Base-by-base conservation (phyloP, 2,329 filamentous ascomycete genomes). In the Alternaria brassicae region DNA sequence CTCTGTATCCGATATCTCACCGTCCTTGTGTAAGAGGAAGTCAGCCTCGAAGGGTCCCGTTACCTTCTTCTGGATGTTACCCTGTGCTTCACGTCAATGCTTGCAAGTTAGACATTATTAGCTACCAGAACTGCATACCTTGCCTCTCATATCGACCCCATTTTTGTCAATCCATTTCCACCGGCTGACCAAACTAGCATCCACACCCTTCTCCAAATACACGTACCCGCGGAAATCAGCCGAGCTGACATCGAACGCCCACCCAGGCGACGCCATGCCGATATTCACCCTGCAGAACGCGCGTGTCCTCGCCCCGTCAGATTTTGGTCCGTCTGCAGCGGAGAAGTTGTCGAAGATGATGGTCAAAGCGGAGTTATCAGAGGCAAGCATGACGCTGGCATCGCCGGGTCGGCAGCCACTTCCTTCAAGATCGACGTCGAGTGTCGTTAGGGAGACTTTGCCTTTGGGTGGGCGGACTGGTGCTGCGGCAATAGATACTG, bases 141-240 rank as follows among this genome's bases (percentile, higher is more conserved):
- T 73, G 28, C 70, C 69, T 30, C 66, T 62, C 47, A 72, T 39
- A 58, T 72, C 71, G 2, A 52, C 32, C 1, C 66, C 68, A 36
- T 54, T 66, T 6, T 23, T 61, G 58, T 72, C 66, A 23, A 71
- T 64, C 69, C 70, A 73, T 48, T 73, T 72, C 71, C 71, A 73
- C 17, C 70, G 41, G 52, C 65, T 71, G 10, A 72, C 69, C 23
- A 73, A 54, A 48, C 69, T 72, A 34, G 61, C 61, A 9, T 39
- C 17, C n/a, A 63, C 61, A 0, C 58, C 68, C 41, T 62, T 61
- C 15, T 59, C 62, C 5, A 72, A 21, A 17, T 64, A 65, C 17
- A 72, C 62, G 47, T 69, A 71, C 3, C 68, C 66, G 17, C 68
- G 48, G 23, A 72, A 72, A 47, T 72, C 70, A 15, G 71, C 65